These are phyloP conservation scores for Coemansia sp. DNA, from an alignment of 192 early-diverging fungal genomes.

Conservation along the genomic window DNA sequence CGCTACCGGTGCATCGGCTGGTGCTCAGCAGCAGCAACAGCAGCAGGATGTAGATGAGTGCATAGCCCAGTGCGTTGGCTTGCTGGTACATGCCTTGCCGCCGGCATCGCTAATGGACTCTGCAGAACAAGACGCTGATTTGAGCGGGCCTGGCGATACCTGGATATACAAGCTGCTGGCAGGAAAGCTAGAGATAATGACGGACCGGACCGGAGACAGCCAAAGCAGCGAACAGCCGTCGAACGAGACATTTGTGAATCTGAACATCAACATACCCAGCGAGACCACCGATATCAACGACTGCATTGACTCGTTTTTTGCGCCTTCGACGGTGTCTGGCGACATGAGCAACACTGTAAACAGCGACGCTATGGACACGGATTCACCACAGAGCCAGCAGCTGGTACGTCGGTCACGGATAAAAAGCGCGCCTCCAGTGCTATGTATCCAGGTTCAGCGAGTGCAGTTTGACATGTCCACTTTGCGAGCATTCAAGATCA, in stretches of 20 bases:
- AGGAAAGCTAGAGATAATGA: conserved; percentile 26
- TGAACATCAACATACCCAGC: conserved; percentile 34
- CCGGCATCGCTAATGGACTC: conserved; percentile 14
- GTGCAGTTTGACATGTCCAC: conserved; percentile 64
- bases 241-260: conserved; percentile 33
- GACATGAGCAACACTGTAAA: neutral
- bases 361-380: conserved; percentile 17
- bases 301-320: conserved; percentile 42
- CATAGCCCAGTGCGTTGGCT: conserved; percentile 64
- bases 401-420: conserved; percentile 19
- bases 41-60: conserved; percentile 80
- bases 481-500: conserved; percentile 63
- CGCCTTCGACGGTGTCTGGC: conserved; percentile 16
- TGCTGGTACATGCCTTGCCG: conserved; percentile 61
- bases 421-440: conserved; percentile 59
- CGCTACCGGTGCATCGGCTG: neutral
- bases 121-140: conserved; percentile 8
- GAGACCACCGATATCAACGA: conserved; percentile 44
- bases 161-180: conserved; percentile 44
- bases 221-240: conserved; percentile 1
- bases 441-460: conserved; percentile 69
- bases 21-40: conserved; percentile 11
- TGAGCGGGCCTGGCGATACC: conserved; percentile 13
- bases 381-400: neutral
- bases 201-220: neutral